Conservation (phyloP, 2,329 filamentous ascomycete species). For the Microcera coccophila region DNA sequence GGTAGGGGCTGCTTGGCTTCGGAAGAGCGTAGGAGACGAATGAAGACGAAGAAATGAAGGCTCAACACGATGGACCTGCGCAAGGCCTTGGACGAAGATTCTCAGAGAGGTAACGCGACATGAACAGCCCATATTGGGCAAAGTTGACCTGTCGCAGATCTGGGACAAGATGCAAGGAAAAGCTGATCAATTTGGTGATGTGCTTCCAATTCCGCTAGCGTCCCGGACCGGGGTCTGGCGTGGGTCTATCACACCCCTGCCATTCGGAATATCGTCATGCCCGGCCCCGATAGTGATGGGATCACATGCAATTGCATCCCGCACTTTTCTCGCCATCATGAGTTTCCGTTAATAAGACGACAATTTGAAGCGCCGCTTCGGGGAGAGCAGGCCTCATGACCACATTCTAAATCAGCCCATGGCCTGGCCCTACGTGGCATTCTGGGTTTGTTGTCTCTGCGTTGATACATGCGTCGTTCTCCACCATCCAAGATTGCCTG, state of each 20-base stretch:
- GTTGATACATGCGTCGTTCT: too few relatives aligned
- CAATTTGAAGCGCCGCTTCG: too few relatives aligned
- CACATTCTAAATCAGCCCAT: too few relatives aligned
- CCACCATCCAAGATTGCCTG: too few relatives aligned
- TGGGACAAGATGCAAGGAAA: slow-evolving; percentile 14
- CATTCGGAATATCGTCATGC: neutral
- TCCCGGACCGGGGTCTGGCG: slow-evolving; percentile 13
- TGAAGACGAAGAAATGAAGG: slow-evolving; percentile 16
- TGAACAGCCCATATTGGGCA: slow-evolving; percentile 43
- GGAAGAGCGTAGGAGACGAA: slow-evolving; percentile 6
- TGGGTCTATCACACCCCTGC: slow-evolving; percentile 9
- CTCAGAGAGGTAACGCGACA: slow-evolving; percentile 45
- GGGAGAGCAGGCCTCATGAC: too few relatives aligned
- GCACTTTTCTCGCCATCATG: too few relatives aligned
- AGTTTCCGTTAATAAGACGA: too few relatives aligned
- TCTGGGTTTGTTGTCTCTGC: too few relatives aligned
- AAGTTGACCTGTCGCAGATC: slow-evolving; percentile 4
- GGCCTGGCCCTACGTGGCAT: too few relatives aligned
- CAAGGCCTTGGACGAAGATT: slow-evolving; percentile 47
- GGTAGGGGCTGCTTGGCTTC: slow-evolving; percentile 13
- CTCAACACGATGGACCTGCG: slow-evolving; percentile 37
- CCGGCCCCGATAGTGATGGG: neutral
- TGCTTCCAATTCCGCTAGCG: neutral
- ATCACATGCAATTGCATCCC: neutral
- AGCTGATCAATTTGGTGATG: slow-evolving; percentile 18